Percentiles rank a stretch among this genome's conserved stretches.
Conservation (phyloP, 2,329 filamentous ascomycete genomes). For the Epichloe bromicola region DNA sequence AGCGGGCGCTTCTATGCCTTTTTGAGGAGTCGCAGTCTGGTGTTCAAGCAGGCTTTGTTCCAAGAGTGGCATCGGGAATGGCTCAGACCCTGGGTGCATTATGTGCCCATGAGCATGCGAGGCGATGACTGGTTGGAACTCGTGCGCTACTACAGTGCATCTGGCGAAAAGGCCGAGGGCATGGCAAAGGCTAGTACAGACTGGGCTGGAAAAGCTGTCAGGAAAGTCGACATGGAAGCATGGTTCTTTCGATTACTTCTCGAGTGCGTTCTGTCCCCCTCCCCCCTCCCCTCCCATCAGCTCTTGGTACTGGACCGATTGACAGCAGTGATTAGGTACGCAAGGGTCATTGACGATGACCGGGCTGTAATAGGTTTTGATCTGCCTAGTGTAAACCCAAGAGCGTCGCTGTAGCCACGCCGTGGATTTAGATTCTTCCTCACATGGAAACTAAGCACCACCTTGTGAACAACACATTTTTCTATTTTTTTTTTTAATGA, state of each 20-base stretch:
- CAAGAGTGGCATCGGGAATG: slow-evolving; percentile 93
- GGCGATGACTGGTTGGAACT: slow-evolving; percentile 81
- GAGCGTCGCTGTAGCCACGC: too few species aligned
- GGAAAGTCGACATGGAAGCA: slow-evolving; percentile 60
- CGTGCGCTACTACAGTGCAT: slow-evolving; percentile 54
- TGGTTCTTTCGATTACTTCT: slow-evolving; percentile 56
- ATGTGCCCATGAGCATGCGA: slow-evolving; percentile 67
- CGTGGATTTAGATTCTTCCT: not conserved
- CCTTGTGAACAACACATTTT: too few species aligned
- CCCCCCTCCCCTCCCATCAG: not conserved
- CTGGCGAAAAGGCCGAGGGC: slow-evolving; percentile 44
- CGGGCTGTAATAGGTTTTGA: slow-evolving; percentile 45
- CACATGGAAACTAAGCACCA: not conserved
- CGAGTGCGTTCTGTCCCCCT: slow-evolving; percentile 36
- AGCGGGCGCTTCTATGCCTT: slow-evolving; percentile 91
- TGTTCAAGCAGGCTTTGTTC: slow-evolving; percentile 85
- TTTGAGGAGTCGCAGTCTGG: slow-evolving; percentile 70
- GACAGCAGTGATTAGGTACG: slow-evolving; percentile 33
- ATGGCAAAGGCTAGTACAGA: slow-evolving; percentile 53
- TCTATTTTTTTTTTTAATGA: too few species aligned
- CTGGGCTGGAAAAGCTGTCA: slow-evolving; percentile 59
- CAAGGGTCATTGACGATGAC: slow-evolving; percentile 51
- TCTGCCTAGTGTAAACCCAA: slow-evolving; percentile 6
- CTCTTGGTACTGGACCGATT: not conserved
- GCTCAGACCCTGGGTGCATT: slow-evolving; percentile 87